These are phyloP conservation scores for Xanthoparmelia taractica DNA, from an alignment of 495 filamentous ascomycete species.

Conservation along the genomic window DNA sequence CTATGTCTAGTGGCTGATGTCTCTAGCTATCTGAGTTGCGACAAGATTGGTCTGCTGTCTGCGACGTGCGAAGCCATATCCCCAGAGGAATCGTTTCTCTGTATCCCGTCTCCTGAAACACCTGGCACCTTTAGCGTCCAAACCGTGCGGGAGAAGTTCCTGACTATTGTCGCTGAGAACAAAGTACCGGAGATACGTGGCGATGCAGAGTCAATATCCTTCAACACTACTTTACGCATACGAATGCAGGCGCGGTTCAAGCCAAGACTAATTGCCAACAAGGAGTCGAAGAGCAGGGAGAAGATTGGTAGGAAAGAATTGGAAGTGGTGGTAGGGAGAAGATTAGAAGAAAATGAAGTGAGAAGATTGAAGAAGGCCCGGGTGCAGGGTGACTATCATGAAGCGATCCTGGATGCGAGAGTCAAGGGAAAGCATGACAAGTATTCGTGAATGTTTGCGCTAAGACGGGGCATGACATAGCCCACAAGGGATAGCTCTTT, in stretches of 20 bases:
- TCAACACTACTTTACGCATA: slow-evolving; percentile 70
- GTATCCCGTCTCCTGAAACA: slow-evolving; percentile 55
- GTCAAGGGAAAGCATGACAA: slow-evolving; percentile 97
- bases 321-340: slow-evolving; percentile 70
- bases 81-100: slow-evolving; percentile 70
- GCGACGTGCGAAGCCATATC: slow-evolving; percentile 75
- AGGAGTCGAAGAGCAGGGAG: slow-evolving; percentile 70
- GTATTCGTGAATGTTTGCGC: slow-evolving; percentile 34
- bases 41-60: slow-evolving; percentile 69
- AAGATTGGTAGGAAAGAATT: slow-evolving; percentile 84
- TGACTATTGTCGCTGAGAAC: slow-evolving; percentile 42
- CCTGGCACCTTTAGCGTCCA: slow-evolving; percentile 62
- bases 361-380: slow-evolving; percentile 72
- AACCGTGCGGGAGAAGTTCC: slow-evolving; percentile 53
- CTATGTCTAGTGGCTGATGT: slow-evolving; percentile 6
- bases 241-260: slow-evolving; percentile 95
- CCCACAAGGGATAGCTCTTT: neutral
- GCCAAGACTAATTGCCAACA: slow-evolving; percentile 65
- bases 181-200: slow-evolving; percentile 62
- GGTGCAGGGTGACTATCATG: slow-evolving; percentile 84
- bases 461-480: neutral
- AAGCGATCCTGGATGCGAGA: slow-evolving; percentile 77
- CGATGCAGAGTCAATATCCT: slow-evolving; percentile 62
- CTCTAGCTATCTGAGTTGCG: slow-evolving; percentile 64
- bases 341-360: slow-evolving; percentile 78